Base-by-base conservation (phyloP, 1,139 yeast species). In the Taphrina confusa region DNA sequence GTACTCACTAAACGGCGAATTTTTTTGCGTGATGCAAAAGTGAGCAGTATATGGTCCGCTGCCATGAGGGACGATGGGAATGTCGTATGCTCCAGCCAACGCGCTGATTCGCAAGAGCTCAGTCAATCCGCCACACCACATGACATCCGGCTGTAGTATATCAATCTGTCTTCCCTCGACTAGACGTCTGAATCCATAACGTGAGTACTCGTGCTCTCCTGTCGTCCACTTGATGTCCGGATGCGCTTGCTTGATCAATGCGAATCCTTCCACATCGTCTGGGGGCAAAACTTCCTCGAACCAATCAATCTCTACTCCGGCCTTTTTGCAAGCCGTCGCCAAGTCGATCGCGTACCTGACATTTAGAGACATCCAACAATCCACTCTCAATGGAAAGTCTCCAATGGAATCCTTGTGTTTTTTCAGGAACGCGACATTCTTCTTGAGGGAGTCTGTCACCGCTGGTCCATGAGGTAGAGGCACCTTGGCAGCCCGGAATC, bases 51-150 rank as follows among this genome's bases (percentile, higher is more conserved):
- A 78, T 47, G 80, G 79, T 60, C 81, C 81, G 18, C 78, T 75
- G 34, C 80, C 81, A 65, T 78, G 81, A 39, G 80, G 80, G 58
- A 78, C 81, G 49, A 78, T 79, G 27, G 81, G 81, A 49, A 78
- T 75, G 65, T 78, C 81, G 65, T 78, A 78, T 23, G 81, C 80
- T 59, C 79, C 79, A 27, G 80, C 81, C 66, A 77, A 80, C 20
- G 75, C 76, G 54, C 79, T 75, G 45, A 78, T 72, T 65, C 76
- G 75, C 61, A 78, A 69, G 42, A 77, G 69, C 68, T 78, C 81
- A 27, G 81, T 77, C 71, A 78, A 67, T 34, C 81, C 80, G 50
- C 81, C 81, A 62, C 77, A 78, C 81, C 81, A 78, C 81, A 78
- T 78, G 57, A 78, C 78, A 67, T 78, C 81, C 18, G 81, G 81